A percentile compares a stretch with the other conserved stretches of the same genome.
Conservation (phyloP, 352 stramenopile genomes). For the Globisporangium parvum region DNA sequence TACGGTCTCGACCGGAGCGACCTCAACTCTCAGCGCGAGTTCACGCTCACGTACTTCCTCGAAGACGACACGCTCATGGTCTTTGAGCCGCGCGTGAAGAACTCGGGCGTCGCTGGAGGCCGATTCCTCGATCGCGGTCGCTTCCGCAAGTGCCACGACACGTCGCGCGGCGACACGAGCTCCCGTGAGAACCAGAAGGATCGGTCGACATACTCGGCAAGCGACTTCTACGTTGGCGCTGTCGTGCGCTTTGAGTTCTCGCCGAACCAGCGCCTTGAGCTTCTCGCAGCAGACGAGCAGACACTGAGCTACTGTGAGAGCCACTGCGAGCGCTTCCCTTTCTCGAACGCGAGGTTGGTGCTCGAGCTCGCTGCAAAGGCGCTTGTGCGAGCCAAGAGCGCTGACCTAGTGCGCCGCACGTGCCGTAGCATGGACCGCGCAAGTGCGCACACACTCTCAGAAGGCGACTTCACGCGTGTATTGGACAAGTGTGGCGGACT, state of each 20-base stretch:
- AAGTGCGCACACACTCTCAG: slow-evolving; percentile 12
- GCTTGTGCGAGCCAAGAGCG: slow-evolving; percentile 13
- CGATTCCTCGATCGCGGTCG: slow-evolving; percentile 72
- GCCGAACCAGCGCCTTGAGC: slow-evolving; percentile 54
- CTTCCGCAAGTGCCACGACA: slow-evolving; percentile 42
- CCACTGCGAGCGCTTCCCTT: slow-evolving; percentile 59
- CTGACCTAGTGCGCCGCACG: slow-evolving; percentile 27
- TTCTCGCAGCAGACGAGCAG: slow-evolving; percentile 70
- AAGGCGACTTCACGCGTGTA: slow-evolving; percentile 23
- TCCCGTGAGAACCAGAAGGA: slow-evolving; percentile 31
- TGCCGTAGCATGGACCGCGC: slow-evolving; percentile 27
- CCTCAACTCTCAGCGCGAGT: slow-evolving; percentile 44
- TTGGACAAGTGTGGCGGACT: slow-evolving; percentile 14
- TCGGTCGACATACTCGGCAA: slow-evolving; percentile 28
- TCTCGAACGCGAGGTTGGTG: slow-evolving; percentile 41
- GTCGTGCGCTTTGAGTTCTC: slow-evolving; percentile 66
- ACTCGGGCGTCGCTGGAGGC: slow-evolving; percentile 57
- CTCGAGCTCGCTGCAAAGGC: slow-evolving; percentile 18
- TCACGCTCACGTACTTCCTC: slow-evolving; percentile 78
- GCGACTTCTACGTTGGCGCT: slow-evolving; percentile 71
- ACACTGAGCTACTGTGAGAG: slow-evolving; percentile 77
- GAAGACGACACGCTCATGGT: slow-evolving; percentile 74
- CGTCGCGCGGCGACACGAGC: slow-evolving; percentile 12
- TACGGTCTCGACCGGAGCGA: slow-evolving; percentile 26
- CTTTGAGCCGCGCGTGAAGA: slow-evolving; percentile 62